Conservation (phyloP, 1,139 yeast genomes). For the Kazachstania sp. region DNA sequence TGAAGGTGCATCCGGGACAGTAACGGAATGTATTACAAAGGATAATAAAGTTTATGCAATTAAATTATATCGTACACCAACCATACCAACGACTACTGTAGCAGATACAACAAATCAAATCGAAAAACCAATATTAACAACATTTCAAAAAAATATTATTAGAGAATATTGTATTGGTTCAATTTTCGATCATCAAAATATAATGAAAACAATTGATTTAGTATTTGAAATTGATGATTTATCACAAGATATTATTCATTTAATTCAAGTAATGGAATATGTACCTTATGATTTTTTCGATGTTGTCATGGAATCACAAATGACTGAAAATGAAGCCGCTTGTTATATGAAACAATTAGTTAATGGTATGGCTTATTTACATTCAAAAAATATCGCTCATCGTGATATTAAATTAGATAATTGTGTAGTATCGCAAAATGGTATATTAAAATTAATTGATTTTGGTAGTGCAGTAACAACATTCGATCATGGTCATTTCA, state of each 20-base stretch:
- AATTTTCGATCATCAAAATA: conserved; percentile 49
- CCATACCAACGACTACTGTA: conserved; percentile 9
- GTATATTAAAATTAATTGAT: conserved; percentile 63
- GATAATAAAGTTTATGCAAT: conserved; percentile 56
- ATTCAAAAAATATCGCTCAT: conserved; percentile 63
- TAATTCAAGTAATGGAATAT: conserved; percentile 63
- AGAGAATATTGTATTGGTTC: conserved; percentile 62
- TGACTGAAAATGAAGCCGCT: conserved; percentile 48
- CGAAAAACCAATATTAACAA: conserved; percentile 20
- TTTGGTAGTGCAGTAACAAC: conserved; percentile 71
- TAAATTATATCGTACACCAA: conserved; percentile 46
- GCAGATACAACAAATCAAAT: conserved; percentile 1
- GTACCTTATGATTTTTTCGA: conserved; percentile 70
- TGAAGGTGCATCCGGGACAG: conserved; percentile 74
- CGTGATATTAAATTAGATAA: conserved; percentile 70
- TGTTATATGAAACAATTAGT: conserved; percentile 66
- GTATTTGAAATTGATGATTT: conserved; percentile 45
- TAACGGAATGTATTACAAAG: conserved; percentile 45
- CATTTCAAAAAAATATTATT: conserved; percentile 54
- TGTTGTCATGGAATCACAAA: conserved; percentile 63
- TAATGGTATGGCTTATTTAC: conserved; percentile 53
- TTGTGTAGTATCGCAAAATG: conserved; percentile 56
- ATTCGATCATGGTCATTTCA: conserved; percentile 34
- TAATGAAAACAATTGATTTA: conserved; percentile 57
- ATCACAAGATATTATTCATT: neutral